These are phyloP conservation scores for Soucietia sequanensis DNA, from an alignment of 805 yeast species.

Conservation along the genomic window DNA sequence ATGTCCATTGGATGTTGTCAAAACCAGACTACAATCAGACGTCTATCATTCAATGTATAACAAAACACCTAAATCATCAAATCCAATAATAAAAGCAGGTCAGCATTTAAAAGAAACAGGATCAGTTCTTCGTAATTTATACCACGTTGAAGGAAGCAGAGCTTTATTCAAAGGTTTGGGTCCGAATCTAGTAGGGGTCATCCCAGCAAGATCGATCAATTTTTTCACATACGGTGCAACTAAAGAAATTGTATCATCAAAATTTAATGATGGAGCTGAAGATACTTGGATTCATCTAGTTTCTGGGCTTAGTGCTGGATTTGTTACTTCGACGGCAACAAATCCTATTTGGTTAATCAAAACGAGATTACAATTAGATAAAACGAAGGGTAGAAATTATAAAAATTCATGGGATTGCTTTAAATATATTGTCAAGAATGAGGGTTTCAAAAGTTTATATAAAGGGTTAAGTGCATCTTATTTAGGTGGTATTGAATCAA, in stretches of 20 bases:
- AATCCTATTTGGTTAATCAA: conserved; percentile 98
- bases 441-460: conserved; percentile 80
- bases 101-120: conserved; percentile 84
- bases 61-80: conserved; percentile 39
- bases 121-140: conserved; percentile 65
- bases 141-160: conserved; percentile 73
- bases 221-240: conserved; percentile 96
- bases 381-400: conserved; percentile 63
- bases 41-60: conserved; percentile 63
- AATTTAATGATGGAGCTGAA: conserved; percentile 72
- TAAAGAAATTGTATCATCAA: conserved; percentile 66
- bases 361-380: conserved; percentile 90
- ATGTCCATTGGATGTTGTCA: conserved; percentile 94
- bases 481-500: conserved; percentile 88
- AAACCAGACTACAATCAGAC: conserved; percentile 91
- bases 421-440: conserved; percentile 62
- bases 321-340: conserved; percentile 92
- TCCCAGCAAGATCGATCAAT: conserved; percentile 96
- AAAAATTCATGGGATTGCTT: conserved; percentile 86
- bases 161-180: conserved; percentile 95
- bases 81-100: conserved; percentile 44
- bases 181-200: conserved; percentile 95
- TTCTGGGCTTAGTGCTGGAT: conserved; percentile 89
- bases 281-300: conserved; percentile 80
- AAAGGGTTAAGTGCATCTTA: conserved; percentile 94